Evolutionary conservation across 2,329 filamentous ascomycete genomes (phyloP).

Genomic region (Aspergillus aculeatinus): DNA sequence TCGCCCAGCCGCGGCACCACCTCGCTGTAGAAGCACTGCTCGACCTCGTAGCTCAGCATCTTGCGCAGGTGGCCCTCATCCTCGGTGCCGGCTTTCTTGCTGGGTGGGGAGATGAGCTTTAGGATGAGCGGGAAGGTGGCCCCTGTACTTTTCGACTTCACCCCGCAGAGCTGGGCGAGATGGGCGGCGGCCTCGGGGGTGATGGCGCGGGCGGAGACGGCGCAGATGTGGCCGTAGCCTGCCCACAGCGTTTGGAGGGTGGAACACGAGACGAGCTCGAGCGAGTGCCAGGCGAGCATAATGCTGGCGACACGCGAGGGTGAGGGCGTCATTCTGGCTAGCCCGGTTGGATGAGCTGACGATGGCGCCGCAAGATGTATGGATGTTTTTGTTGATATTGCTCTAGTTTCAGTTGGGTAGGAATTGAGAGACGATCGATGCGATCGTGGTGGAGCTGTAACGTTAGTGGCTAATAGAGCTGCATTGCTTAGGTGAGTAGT

Average conservation of each 20-base stretch:
- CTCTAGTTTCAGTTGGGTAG: too few relatives aligned
- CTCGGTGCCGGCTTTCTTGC: conserved; percentile 16
- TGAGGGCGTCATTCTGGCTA: conserved; percentile 9
- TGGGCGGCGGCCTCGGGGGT: conserved; percentile 24
- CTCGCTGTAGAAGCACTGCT: conserved; percentile 63
- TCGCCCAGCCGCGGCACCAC: conserved; percentile 52
- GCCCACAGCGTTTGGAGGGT: conserved; percentile 49
- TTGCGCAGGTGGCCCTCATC: conserved; percentile 66
- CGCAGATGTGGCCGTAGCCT: conserved; percentile 56
- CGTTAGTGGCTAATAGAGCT: too few relatives aligned
- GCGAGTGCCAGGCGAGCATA: conserved; percentile 30
- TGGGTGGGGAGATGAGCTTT: conserved; percentile 60
- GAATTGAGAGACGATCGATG: too few relatives aligned
- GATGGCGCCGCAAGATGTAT: too few relatives aligned
- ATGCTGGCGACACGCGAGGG: conserved; percentile 26
- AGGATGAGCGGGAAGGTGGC: conserved; percentile 48
- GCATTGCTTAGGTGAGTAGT: too few relatives aligned
- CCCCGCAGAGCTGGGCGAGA: conserved; percentile 23
- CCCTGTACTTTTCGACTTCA: conserved; percentile 15
- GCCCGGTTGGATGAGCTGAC: too few relatives aligned
- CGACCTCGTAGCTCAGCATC: conserved; percentile 65
- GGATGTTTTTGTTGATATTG: too few relatives aligned
- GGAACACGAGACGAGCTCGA: conserved; percentile 29
- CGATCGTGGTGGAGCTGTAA: too few relatives aligned
- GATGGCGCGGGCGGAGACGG: conserved; percentile 47